Base-by-base conservation (phyloP, 139 green algal genomes). In the Mesotaenium endlicherianum region DNA sequence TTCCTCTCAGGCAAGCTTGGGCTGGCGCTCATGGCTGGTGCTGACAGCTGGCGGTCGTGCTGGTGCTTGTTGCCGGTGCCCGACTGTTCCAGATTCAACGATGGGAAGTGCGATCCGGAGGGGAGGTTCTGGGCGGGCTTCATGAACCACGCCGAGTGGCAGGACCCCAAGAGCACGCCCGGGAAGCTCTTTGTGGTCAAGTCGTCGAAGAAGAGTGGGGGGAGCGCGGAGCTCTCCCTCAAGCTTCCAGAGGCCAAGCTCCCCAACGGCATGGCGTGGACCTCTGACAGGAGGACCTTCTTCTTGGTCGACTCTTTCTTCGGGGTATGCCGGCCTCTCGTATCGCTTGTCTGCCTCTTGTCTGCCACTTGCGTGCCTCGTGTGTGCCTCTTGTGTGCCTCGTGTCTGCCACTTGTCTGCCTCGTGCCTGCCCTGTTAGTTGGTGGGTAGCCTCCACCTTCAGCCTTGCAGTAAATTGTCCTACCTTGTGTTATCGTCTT, bases 291-390 rank as follows among this genome's bases (percentile, higher is more conserved):
- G 3, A 5, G 36, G 2, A 34, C 40, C 43, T 41, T 87, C 34
- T 87, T 87, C 71, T 87, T 59, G 30, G 53, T 87, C 17, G 81
- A 87, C 81, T 77, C 81, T 16, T 78, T 50, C 60, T 72, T 47
- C 11, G 43, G 60, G 11, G 60, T 72, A 14, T 40, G 60, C 43
- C 8, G 8, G 11, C 60, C 36, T 72, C 6, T 72, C n/a, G n/a
- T n/a, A n/a, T n/a, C n/a, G n/a, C n/a, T n/a, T n/a, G n/a, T n/a
- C n/a, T n/a, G n/a, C n/a, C n/a, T n/a, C n/a, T n/a, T n/a, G n/a
- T n/a, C n/a, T n/a, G n/a, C n/a, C n/a, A n/a, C n/a, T n/a, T n/a
- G n/a, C n/a, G n/a, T n/a, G n/a, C n/a, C n/a, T n/a, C n/a, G n/a
- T n/a, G n/a, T n/a, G n/a, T n/a, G n/a, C n/a, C n/a, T n/a, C n/a